Evolutionary conservation across 2,329 filamentous ascomycete species (phyloP), one percentile per base, ranked within the genome.

Genomic region (Aaosphaeria arxii): DNA sequence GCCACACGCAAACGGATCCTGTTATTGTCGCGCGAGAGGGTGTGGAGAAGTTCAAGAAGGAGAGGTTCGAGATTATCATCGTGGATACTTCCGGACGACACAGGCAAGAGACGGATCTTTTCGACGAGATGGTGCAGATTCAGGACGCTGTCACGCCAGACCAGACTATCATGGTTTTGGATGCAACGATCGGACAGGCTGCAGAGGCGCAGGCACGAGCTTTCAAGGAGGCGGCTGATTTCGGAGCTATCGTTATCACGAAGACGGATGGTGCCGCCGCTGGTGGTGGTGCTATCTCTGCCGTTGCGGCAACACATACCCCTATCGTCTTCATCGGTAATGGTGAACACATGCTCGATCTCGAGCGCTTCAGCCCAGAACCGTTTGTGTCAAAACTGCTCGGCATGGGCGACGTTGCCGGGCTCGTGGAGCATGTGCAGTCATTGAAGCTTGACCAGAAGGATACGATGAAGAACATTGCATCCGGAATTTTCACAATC

Each of bases 1-100:
- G 89, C 48, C 78, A 99, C 55, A 99, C 92, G 3, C 91, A 99
- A 75, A 96, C 91, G 6, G 94, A 99, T 66, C 94, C 94, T 0
- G 91, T 92, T 0, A 86, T 91, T 5, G 94, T 99, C 13, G 92
- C 94, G 0, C 83, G 85, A n/a, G 91, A 96, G 59, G 94, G 94
- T 74, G 94, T 99, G 31, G 91, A 96, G 42, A 95, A 97, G 74
- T 99, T 99, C 79, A 96, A 96, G 77, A 97, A 96, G 78, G 94
- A 99, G 76, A 83, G 86, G 42, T 99, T 99, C 67, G 94, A 99
- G 72, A 86, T 99, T 58, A 99, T 99, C 63, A 97, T 99, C 53
- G 94, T 99, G 47, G 94, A 99, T 75, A 99, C 94, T 0, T 95
- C 89, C 42, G 94, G 94, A 71, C 82, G 94, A 58, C 94, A 99